Evolutionary conservation across 805 yeast genomes (phyloP).

Genomic region (Tanozyma kutaoensis): DNA sequence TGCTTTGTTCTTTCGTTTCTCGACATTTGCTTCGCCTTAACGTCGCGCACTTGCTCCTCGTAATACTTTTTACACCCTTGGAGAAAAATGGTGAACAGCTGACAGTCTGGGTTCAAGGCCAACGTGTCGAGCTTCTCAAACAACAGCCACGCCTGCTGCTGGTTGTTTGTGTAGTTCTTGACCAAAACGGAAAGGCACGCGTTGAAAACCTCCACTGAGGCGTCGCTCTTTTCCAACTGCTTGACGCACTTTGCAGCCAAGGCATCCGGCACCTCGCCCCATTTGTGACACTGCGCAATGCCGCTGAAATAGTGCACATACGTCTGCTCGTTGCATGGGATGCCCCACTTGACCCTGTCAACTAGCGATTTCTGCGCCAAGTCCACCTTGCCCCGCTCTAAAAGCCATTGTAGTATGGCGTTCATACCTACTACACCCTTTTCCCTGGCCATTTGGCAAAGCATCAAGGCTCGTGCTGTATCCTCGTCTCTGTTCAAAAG

Average conservation of each 20-base stretch:
- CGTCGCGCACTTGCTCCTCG: constrained; percentile 5
- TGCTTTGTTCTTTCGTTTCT: constrained; percentile 9
- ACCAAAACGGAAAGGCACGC: constrained; percentile 20
- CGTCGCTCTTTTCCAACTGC: constrained; percentile 10
- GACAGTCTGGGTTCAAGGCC: constrained; percentile 14
- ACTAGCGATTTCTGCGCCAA: constrained; percentile 37
- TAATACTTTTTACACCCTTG: constrained; percentile 16
- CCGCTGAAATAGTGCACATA: constrained; percentile 23
- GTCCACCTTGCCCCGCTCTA: constrained; percentile 27
- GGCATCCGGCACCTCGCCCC: constrained; percentile 15
- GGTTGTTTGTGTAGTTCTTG: constrained; percentile 19
- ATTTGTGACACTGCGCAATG: constrained; percentile 14
- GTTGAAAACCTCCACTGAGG: constrained; percentile 23
- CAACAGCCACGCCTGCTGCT: constrained; percentile 22
- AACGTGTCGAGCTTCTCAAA: constrained; percentile 14
- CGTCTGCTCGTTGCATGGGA: constrained; percentile 35
- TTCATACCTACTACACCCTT: constrained; percentile 54
- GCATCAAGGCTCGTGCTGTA: constrained; percentile 36
- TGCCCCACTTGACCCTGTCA: constrained; percentile 50
- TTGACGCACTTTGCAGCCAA: constrained; percentile 9
- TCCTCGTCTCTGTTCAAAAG: constrained; percentile 36
- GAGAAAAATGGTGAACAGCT: constrained; percentile 25
- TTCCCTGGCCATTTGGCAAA: constrained; percentile 32
- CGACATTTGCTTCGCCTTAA: constrained; percentile 5
- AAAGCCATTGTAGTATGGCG: constrained; percentile 37